Base-by-base conservation (phyloP, 2,329 filamentous ascomycete genomes). In the Exophiala xenobiotica region DNA sequence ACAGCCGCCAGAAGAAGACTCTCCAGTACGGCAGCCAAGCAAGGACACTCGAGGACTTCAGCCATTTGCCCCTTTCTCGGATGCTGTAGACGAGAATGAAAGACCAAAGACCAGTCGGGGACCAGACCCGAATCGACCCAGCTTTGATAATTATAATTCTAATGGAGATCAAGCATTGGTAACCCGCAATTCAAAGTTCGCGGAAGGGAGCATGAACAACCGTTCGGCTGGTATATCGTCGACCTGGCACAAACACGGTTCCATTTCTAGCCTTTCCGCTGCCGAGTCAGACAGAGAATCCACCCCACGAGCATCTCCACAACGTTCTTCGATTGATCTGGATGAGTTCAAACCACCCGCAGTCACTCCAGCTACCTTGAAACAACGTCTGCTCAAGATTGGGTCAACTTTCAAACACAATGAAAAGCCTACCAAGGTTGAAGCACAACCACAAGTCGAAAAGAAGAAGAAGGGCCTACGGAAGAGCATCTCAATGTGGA, bases 201-300 rank as follows among this genome's bases (percentile, higher is more conserved):
- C 80, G 29, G 90, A 96, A 70, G 90, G 87, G 33, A 92, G 86
- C 63, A 92, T 96, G 88, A 89, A 85, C 64, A 88, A 95, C 68
- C 83, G 87, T 37, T 62, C 60, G 24, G 44, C 46, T 39, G 61
- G 57, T 4, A 33, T 58, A 11, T 56, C 61, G 4, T 63, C 61
- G 8, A 54, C 58, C 8, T 63, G 61, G 61, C 40, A 43, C 16
- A 33, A 60, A 33, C 38, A 54, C 38, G 37, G 41, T 31, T 53
- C 53, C 23, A 23, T 52, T 20, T 31, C 38, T 24, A 53, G 49
- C 27, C 16, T 46, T 27, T 54, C 55, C 11, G 47, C 31, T 26
- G 38, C 39, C 6, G 51, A 55, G 14, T 53, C 51, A 8, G 58
- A 55, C 12, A 24, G 49, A 16, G 54, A 57, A 6, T 37, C 47